Evolutionary conservation across 371 early-diverging fungal genomes (phyloP).

Genomic region (Syncephalastrum sp.): DNA sequence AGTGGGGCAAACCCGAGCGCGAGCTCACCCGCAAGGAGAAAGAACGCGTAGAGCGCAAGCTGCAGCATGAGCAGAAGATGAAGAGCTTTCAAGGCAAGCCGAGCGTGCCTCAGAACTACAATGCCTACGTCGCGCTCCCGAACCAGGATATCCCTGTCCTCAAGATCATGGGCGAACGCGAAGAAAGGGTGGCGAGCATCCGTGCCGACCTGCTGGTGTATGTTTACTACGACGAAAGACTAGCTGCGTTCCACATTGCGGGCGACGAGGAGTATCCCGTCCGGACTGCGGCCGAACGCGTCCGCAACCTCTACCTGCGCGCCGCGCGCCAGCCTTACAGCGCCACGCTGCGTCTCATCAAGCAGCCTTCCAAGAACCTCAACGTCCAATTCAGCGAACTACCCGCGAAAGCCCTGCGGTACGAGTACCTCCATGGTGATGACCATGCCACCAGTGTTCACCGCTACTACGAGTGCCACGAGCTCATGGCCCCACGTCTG

Average conservation of each 20-base stretch:
- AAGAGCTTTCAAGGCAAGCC: constrained; percentile 33
- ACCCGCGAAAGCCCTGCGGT: constrained; percentile 6
- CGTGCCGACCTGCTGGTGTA: constrained; percentile 38
- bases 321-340: constrained; percentile 17
- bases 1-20: constrained; percentile 44
- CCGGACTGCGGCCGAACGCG: constrained; percentile 20
- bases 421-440: too few species aligned
- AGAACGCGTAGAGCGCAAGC: constrained; percentile 24
- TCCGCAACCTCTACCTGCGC: constrained; percentile 44
- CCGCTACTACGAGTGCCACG: too few species aligned
- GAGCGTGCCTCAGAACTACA: constrained; percentile 18
- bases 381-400: constrained; percentile 16
- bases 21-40: constrained; percentile 37
- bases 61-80: constrained; percentile 23
- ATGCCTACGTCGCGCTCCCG: constrained; percentile 27
- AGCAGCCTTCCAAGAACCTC: constrained; percentile 26
- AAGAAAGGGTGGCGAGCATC: constrained; percentile 31
- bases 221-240: constrained; percentile 25
- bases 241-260: constrained; percentile 13
- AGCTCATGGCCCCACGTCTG: too few species aligned
- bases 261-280: constrained; percentile 24
- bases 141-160: constrained; percentile 17
- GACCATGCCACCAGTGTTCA: too few species aligned
- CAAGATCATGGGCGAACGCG: constrained; percentile 29
- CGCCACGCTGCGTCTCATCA: constrained; percentile 17